Evolutionary conservation across 2,329 filamentous ascomycete genomes (phyloP), one percentile per base, ranked within the genome.

Genomic region (Cytospora piceicola): DNA sequence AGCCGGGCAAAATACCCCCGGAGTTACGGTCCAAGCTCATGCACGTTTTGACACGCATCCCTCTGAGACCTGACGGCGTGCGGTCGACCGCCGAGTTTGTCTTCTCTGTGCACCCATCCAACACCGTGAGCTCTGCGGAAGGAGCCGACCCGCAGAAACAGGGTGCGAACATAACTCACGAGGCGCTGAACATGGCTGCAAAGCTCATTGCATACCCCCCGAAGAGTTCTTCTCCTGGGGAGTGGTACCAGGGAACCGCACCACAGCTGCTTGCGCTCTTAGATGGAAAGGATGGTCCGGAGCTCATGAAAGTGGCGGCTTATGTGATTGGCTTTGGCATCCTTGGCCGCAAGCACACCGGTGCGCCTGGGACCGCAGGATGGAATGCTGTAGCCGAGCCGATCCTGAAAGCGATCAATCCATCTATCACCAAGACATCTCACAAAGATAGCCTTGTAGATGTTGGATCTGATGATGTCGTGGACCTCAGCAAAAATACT

Each of bases 81-180:
- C 83, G 89, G 39, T 83, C 86, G 30, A 89, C 87, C 0, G 80
- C 92, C 67, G 89, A 92, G 72, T 92, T 92, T 72, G 81, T 92
- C 42, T 89, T 91, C 65, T 83, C 88, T 1, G 86, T 90, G 8
- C 89, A 91, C 67, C 85, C 89, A 0, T 82, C 84, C 67, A 81
- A 78, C 69, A 76, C 77, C 8, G 74, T 78, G 64, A 75, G 76
- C 70, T 61, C 73, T 0, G 75, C 78, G 8, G 80, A 82, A 63
- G 77, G 77, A 1, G 75, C 77, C 2, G 72, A 73, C 4, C 79
- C 82, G 1, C 83, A 85, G 70, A 87, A 84, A 61, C 78, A 82
- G 73, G 86, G 87, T 1, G 84, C 88, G 5, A 84, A 83, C 52
- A 89, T 92, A 63, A 89, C 90, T 0, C 83, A 89, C 36, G 89